Evolutionary conservation across 345 rosid genomes (phyloP).

Genomic region (Gossypium turneri): DNA sequence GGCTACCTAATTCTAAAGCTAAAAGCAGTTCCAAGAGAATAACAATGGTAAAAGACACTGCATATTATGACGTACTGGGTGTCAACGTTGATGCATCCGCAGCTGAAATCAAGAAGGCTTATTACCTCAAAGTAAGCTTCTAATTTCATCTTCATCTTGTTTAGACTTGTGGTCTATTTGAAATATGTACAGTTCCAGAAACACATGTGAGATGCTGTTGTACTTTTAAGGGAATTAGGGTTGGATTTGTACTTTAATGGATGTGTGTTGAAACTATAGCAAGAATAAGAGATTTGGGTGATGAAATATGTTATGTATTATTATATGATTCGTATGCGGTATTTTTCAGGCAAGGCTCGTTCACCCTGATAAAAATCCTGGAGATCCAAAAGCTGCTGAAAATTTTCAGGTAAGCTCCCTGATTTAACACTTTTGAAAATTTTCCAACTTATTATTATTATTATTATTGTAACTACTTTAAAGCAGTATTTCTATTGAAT

Average conservation of each 20-base stretch:
- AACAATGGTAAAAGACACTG: slow-evolving; percentile 69
- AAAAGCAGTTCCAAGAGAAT: slow-evolving; percentile 6
- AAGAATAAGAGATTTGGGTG: background rate
- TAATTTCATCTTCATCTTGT: background rate
- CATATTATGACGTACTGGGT: slow-evolving; percentile 74
- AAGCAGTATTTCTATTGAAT: background rate
- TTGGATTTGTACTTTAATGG: background rate
- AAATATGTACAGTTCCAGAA: background rate
- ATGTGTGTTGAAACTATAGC: slow-evolving; percentile 27
- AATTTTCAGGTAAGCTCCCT: slow-evolving; percentile 69
- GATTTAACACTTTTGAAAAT: background rate
- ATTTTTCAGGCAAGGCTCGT: slow-evolving; percentile 71
- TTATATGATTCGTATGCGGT: background rate
- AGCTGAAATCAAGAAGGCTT: slow-evolving; percentile 89
- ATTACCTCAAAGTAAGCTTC: slow-evolving; percentile 65
- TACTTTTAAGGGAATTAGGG: background rate
- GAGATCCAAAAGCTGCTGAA: slow-evolving; percentile 81
- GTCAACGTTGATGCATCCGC: slow-evolving; percentile 60
- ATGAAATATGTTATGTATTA: background rate
- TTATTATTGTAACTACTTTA: background rate
- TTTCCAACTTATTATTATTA: background rate
- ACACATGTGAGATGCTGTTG: slow-evolving; percentile 1
- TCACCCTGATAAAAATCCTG: slow-evolving; percentile 96
- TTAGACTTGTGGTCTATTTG: background rate
- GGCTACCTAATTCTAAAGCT: slow-evolving; percentile 1